phyloP scores from a whole-genome alignment of 305 asterid species.

The Fraxinus angustifolia region DNA sequence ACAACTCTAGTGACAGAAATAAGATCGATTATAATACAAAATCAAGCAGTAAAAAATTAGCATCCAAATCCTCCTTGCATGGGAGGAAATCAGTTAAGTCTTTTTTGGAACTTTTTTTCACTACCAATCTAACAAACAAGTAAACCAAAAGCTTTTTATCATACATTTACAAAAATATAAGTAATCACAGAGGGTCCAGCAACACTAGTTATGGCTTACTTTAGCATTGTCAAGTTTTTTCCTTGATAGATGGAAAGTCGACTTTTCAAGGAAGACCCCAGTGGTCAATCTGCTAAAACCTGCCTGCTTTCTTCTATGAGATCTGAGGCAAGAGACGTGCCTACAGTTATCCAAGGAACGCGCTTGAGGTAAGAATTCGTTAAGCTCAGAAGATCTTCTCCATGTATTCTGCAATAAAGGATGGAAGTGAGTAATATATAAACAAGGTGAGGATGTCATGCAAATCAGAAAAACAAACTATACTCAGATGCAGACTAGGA shows the following conservation, averaged over 20 bases:
- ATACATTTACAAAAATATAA: slow-evolving; percentile 14
- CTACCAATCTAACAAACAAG: slow-evolving; percentile 8
- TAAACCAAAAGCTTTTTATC: slow-evolving; percentile 2
- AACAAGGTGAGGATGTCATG: neutral
- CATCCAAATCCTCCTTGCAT: neutral
- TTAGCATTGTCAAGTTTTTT: slow-evolving; percentile 32
- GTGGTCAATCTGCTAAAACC: slow-evolving; percentile 44
- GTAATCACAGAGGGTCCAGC: slow-evolving; percentile 4
- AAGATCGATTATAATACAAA: slow-evolving; percentile 16
- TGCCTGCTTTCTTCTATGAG: slow-evolving; percentile 47
- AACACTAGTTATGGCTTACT: slow-evolving; percentile 37
- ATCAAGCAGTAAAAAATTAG: neutral
- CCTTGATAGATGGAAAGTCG: slow-evolving; percentile 48
- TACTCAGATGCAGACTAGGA: slow-evolving; percentile 4
- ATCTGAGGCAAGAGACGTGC: slow-evolving; percentile 58
- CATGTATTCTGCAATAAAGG: slow-evolving; percentile 50
- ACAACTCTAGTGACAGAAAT: slow-evolving; percentile 5
- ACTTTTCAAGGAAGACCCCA: slow-evolving; percentile 62
- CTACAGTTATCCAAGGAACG: slow-evolving; percentile 31
- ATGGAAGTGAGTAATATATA: slow-evolving; percentile 16
- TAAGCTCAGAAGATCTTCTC: slow-evolving; percentile 43
- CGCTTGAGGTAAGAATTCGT: slow-evolving; percentile 33
- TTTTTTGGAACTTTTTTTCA: neutral
- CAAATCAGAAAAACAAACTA: neutral
- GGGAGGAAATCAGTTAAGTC: neutral